Evolutionary conservation across 2,329 filamentous ascomycete species (phyloP), one percentile per base, ranked within the genome.

Genomic region (Neofusicoccum umdonicola): DNA sequence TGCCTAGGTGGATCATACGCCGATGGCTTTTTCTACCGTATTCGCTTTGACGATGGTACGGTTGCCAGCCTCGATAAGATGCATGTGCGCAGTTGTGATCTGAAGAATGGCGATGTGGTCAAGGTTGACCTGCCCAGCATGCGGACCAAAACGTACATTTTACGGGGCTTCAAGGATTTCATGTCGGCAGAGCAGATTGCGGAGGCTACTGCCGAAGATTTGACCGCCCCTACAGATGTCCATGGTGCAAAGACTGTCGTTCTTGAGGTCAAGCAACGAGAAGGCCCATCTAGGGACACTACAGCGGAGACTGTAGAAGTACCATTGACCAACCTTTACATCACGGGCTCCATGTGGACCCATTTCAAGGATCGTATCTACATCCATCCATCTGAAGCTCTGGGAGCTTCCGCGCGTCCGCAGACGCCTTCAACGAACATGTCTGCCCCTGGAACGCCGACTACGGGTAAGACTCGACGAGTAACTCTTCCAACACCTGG

Each of bases 11-110:
- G 74, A 15, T 76, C 81, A 19, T 72, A 77, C 50, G 70, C 73
- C 2, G 72, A 76, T 11, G 69, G 74, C 0, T 69, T 69, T 42
- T 80, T 79, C 35, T 82, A 83, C 68, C 72, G 77, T 13, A 69
- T 84, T 27, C 76, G 77, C n/a, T 84, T 80, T 60, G 82, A 84
- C 66, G 81, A 84, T 66, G 78, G 75, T 12, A 81, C 78, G 4
- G 71, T 73, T 13, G 76, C 76, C 0, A 78, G 78, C 27, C 63
- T 83, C 1, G 79, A 82, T 7, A 56, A 70, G 4, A 67, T 70
- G 7, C 73, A 79, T 35, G 74, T 83, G 2, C 72, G 77, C 15
- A 69, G 74, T 15, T 72, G 84, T 3, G 77, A 82, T n/a, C 70
- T 84, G 11, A 75, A 71, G 5, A 50, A 73, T 37, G 80, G 78